These are phyloP conservation scores for Phaeosphaeria sp. DNA, from an alignment of 2,329 filamentous ascomycete species.

Conservation along the genomic window DNA sequence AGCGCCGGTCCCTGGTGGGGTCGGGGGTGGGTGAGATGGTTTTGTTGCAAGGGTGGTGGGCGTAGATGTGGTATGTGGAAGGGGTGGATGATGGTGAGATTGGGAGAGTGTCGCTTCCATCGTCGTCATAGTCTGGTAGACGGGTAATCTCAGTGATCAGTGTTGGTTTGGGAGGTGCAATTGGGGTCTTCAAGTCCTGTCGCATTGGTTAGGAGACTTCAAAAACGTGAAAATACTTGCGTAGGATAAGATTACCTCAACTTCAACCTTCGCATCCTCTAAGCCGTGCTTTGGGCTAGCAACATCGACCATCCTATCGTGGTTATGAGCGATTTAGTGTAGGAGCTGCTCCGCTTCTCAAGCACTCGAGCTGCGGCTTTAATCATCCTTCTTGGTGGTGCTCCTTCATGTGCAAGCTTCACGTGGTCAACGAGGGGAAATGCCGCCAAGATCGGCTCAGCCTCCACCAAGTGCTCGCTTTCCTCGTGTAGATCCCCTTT, in stretches of 20 bases:
- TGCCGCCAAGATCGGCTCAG: constrained; percentile 20
- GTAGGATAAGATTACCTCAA: neutral
- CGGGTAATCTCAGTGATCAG: neutral
- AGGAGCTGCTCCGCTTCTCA: neutral
- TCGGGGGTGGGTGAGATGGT: constrained; percentile 18
- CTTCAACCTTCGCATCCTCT: neutral
- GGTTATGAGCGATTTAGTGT: neutral
- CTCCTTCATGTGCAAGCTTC: neutral
- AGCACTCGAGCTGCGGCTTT: neutral
- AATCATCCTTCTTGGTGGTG: neutral
- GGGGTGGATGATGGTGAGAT: neutral
- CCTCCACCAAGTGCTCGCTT: constrained; percentile 24
- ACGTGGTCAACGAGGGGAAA: constrained; percentile 1
- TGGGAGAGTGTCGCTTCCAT: neutral
- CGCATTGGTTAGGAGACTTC: neutral
- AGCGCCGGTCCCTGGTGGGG: constrained; percentile 24
- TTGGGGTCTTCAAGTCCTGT: neutral
- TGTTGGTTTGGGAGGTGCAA: neutral
- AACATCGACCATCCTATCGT: neutral
- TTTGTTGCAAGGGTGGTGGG: constrained; percentile 17
- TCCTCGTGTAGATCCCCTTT: constrained; percentile 17
- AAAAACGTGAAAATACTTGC: neutral
- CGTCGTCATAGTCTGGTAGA: neutral
- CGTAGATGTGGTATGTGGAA: constrained; percentile 35
- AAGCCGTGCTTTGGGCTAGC: neutral